These are phyloP conservation scores for Daucus carota DNA, from an alignment of 129 eudicot species.

Conservation along the genomic window DH1_v3.0 NC_030387.2:6135501-6136000, in stretches of 20 bases:
- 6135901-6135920: constrained; percentile 70
- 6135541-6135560: neutral
- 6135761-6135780: constrained; percentile 62
- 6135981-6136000: constrained; percentile 57
- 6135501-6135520: neutral
- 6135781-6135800: constrained; percentile 61
- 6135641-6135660: constrained; percentile 54
- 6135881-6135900: constrained; percentile 52
- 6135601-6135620: constrained; percentile 78
- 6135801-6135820: constrained; percentile 63
- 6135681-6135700: constrained; percentile 37
- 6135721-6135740: constrained; percentile 79
- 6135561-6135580: neutral
- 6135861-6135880: constrained; percentile 45
- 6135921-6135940: constrained; percentile 64
- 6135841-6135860: constrained; percentile 49
- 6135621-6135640: constrained; percentile 60
- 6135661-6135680: constrained; percentile 33
- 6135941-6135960: constrained; percentile 69
- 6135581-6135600: neutral
- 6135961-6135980: constrained; percentile 79
- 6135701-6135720: constrained; percentile 58
- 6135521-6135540: neutral
- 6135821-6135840: constrained; percentile 42
- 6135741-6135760: constrained; percentile 47